Percentiles rank a stretch among this genome's conserved stretches.
phyloP scores from a whole-genome alignment of 176 grass and related monocot species.

The Coix lacrymajobi region DNA sequence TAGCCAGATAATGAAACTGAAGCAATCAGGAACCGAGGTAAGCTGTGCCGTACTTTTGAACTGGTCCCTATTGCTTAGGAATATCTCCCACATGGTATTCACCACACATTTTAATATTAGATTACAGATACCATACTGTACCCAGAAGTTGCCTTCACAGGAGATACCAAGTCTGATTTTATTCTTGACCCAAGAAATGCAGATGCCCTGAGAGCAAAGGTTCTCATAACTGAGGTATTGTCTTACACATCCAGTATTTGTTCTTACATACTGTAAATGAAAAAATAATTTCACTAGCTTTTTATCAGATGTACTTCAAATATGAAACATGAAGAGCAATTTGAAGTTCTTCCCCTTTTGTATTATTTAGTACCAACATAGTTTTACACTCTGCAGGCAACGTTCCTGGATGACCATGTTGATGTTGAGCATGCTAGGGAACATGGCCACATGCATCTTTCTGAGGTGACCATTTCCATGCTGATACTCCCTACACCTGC shows the following conservation, averaged over 20 bases:
- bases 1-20: constrained; percentile 82
- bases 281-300: not conserved
- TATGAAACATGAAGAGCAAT: constrained; percentile 2
- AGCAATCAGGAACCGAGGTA: constrained; percentile 72
- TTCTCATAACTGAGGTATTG: constrained; percentile 87
- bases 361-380: constrained; percentile 26
- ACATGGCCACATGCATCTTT: constrained; percentile 91
- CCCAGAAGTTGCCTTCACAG: constrained; percentile 92
- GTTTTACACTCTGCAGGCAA: constrained; percentile 56
- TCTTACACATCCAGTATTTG: not conserved
- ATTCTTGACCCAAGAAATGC: constrained; percentile 88
- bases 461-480: constrained; percentile 51
- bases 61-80: constrained; percentile 4
- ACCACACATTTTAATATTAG: constrained; percentile 36
- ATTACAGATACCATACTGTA: constrained; percentile 82
- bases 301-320: constrained; percentile 18
- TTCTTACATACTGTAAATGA: not conserved
- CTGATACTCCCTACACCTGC: not conserved
- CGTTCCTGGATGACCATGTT: constrained; percentile 80
- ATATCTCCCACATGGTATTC: constrained; percentile 24
- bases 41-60: constrained; percentile 11
- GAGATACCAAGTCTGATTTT: constrained; percentile 94
- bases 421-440: constrained; percentile 75
- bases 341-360: not conserved
- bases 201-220: constrained; percentile 89